These are phyloP conservation scores for Penicillium steckii DNA, from an alignment of 495 filamentous ascomycete species.

Conservation along the genomic window DNA sequence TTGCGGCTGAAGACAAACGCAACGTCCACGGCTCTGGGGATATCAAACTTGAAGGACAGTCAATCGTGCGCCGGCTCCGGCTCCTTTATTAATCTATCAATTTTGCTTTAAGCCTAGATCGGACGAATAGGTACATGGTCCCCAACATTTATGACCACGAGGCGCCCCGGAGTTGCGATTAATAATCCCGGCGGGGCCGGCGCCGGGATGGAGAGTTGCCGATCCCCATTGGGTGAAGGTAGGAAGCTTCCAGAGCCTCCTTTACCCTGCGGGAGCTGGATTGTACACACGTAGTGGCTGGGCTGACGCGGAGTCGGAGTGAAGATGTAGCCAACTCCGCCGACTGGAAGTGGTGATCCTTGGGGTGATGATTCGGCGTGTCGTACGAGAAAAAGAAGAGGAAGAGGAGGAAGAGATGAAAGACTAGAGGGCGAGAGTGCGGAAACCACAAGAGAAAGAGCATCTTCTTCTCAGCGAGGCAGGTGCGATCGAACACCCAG, in stretches of 20 bases:
- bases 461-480: neutral
- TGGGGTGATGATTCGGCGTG: too few relatives aligned
- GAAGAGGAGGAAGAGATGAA: too few relatives aligned
- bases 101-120: too few relatives aligned
- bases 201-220: neutral
- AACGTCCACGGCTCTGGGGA: neutral
- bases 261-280: neutral
- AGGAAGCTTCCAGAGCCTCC: slow-evolving; percentile 3
- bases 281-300: neutral
- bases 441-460: neutral
- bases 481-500: too few relatives aligned
- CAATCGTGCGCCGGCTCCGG: too few relatives aligned
- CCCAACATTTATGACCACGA: slow-evolving; percentile 9
- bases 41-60: too few relatives aligned
- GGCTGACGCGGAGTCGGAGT: neutral
- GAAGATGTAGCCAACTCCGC: neutral
- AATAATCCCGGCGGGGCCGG: slow-evolving; percentile 20
- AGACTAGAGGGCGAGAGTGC: neutral
- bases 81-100: too few relatives aligned
- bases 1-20: neutral
- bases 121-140: slow-evolving; percentile 8
- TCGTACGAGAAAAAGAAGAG: too few relatives aligned
- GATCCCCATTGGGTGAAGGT: neutral
- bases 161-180: slow-evolving; percentile 10
- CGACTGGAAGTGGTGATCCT: too few relatives aligned